Base-by-base conservation (phyloP, 768 basidiomycete genomes). In the Asterophora parasitica region DNA sequence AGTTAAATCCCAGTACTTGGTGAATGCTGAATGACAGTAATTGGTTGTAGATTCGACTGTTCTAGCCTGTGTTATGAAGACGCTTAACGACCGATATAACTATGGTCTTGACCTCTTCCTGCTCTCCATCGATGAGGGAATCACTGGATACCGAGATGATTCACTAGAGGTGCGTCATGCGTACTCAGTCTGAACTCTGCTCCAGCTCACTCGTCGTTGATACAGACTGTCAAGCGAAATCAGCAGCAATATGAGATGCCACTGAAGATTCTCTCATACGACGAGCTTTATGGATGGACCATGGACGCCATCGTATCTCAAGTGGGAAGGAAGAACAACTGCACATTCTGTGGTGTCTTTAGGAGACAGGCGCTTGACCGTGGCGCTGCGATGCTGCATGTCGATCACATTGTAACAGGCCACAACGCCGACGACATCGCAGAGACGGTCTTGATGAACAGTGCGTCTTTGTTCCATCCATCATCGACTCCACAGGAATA, bases 381-480 rank as follows among this genome's bases (percentile, higher is more conserved):
- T 50, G 96, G 96, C 1, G 96, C 95, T 3, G 80, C 87, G 3
- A 79, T 84, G 63, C 71, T 99, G 27, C 76, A 81, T 28, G 94
- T 98, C 11, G 92, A 97, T 54, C 96, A 99, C 61, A 96, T 99
- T 49, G 93, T 99, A 6, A 99, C 96, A 0, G 96, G 96, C 1
- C 96, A 99, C 65, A 99, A 99, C 61, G 96, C 96, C 37, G 96
- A 99, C 62, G 96, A 99, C 65, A 95, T 98, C 32, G 96, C 96
- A 5, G 96, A 99, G 70, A 99, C 96, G 0, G 90, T 99, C 2
- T 68, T 99, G 20, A 99, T 99, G 96, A 99, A 99, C 59, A 91
- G 95, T 95, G n/a, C n/a, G n/a, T n/a, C n/a, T 17, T 38, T 28
- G 17, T 23, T 23, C n/a, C n/a, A n/a, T n/a, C n/a, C n/a, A 19